These are phyloP conservation scores for Pterocarpus macrocarpus DNA, from an alignment of 306 rosid genomes.

Conservation along the genomic window DNA sequence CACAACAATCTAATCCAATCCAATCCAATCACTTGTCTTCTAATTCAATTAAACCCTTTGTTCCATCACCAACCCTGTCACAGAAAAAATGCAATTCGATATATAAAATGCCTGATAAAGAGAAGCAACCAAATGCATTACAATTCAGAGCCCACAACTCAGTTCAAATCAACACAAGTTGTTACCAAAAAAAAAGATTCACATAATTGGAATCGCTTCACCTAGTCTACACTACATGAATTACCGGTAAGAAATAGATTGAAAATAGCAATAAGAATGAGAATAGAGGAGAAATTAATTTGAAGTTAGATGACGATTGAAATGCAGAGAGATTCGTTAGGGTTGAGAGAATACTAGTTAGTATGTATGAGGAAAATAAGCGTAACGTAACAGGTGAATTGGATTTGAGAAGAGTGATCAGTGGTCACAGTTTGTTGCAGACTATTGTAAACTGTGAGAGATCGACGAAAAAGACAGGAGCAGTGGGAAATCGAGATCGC, in stretches of 20 bases:
- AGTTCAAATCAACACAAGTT: slow-evolving; percentile 22
- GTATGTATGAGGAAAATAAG: no score
- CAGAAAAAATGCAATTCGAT: background rate
- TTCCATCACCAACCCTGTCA: slow-evolving; percentile 63
- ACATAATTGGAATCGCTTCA: slow-evolving; percentile 5
- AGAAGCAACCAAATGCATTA: slow-evolving; percentile 35
- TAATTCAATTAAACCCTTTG: background rate
- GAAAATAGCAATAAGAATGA: slow-evolving; percentile 6
- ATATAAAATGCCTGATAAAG: background rate
- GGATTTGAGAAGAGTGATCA: background rate
- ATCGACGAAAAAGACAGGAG: slow-evolving; percentile 25
- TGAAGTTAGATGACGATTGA: slow-evolving; percentile 16
- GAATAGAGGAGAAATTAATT: slow-evolving; percentile 14
- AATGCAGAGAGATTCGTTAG: slow-evolving; percentile 27
- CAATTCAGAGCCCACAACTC: slow-evolving; percentile 20
- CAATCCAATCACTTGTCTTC: no score
- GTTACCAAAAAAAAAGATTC: background rate
- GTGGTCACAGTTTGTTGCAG: background rate
- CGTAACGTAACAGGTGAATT: background rate
- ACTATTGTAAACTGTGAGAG: slow-evolving; percentile 2
- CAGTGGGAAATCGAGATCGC: slow-evolving; percentile 45
- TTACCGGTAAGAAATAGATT: background rate
- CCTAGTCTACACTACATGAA: slow-evolving; percentile 13
- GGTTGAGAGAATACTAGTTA: slow-evolving; percentile 9
- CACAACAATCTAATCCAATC: slow-evolving; percentile 43